phyloP scores from a whole-genome alignment of 2,329 filamentous ascomycete species.

The Trichoderma aggressivum region DNA sequence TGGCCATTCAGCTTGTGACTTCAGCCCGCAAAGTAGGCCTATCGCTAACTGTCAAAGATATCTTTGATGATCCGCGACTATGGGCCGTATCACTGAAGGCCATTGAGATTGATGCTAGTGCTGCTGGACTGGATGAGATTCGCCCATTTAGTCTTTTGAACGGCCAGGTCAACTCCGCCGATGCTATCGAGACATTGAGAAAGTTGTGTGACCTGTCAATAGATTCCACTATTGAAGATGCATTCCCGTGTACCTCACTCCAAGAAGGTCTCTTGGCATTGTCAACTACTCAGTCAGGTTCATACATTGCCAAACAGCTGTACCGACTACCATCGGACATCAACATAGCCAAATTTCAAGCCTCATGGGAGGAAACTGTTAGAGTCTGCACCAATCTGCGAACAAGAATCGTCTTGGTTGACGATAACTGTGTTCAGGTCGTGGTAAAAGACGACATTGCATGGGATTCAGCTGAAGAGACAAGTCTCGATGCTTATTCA shows the following conservation, averaged over 20 bases:
- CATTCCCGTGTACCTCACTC: constrained; percentile 37
- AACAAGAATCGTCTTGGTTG: constrained; percentile 3
- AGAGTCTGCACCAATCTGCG: neutral
- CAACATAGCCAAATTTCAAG: constrained; percentile 14
- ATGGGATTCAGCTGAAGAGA: neutral
- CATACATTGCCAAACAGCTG: constrained; percentile 21
- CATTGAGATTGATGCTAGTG: neutral
- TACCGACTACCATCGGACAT: constrained; percentile 30
- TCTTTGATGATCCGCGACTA: constrained; percentile 21
- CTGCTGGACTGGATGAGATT: neutral
- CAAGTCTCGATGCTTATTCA: neutral
- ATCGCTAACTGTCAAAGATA: constrained; percentile 10
- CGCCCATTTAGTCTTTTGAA: neutral
- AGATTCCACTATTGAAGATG: constrained; percentile 16
- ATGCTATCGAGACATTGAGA: neutral
- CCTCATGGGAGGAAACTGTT: constrained; percentile 26
- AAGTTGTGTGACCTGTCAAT: neutral
- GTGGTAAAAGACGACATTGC: neutral
- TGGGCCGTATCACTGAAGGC: neutral
- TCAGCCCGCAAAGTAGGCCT: neutral
- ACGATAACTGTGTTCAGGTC: neutral
- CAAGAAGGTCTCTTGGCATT: constrained; percentile 39
- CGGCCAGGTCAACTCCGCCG: rapidly evolving
- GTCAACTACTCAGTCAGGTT: constrained; percentile 28
- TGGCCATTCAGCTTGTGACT: constrained; percentile 23